Evolutionary conservation across 352 stramenopile species (phyloP).

Genomic region (Peronospora destructor): DNA sequence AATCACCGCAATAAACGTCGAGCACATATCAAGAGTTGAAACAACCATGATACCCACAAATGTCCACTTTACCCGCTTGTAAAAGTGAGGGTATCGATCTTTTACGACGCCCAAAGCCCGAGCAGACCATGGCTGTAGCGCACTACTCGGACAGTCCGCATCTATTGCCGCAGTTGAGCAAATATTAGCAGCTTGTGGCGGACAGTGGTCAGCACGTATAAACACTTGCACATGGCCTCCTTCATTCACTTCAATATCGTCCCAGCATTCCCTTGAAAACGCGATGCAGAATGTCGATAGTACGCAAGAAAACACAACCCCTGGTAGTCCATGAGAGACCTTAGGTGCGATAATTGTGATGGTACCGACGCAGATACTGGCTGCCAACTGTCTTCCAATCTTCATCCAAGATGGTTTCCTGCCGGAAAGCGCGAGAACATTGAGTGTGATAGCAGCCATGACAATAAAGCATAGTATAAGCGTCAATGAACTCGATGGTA

Average conservation of each 20-base stretch:
- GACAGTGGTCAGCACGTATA: constrained; percentile 2
- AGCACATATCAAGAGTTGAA: constrained; percentile 61
- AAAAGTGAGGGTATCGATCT: constrained; percentile 42
- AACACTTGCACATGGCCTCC: constrained; percentile 20
- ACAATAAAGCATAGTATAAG: constrained; percentile 42
- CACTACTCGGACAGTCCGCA: not conserved
- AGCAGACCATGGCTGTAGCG: constrained; percentile 15
- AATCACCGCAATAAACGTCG: constrained; percentile 44
- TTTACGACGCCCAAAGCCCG: constrained; percentile 24
- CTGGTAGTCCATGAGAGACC: constrained; percentile 34
- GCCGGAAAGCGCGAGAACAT: constrained; percentile 42
- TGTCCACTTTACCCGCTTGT: constrained; percentile 73
- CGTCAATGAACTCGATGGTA: constrained; percentile 33
- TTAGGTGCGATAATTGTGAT: constrained; percentile 46
- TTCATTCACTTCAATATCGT: constrained; percentile 50
- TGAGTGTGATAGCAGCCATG: constrained; percentile 40
- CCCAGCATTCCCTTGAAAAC: constrained; percentile 65
- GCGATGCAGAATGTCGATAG: constrained; percentile 64
- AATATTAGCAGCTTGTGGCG: not conserved
- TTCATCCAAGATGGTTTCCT: constrained; percentile 33
- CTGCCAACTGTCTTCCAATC: constrained; percentile 30
- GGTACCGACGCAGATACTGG: constrained; percentile 32
- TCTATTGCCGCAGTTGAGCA: not conserved
- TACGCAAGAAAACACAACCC: constrained; percentile 47
- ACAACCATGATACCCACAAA: constrained; percentile 68